Evolutionary conservation across 148 eudicot species (phyloP), one percentile per base, ranked within the genome.

Genomic region (Polygonum maritimum): DNA sequence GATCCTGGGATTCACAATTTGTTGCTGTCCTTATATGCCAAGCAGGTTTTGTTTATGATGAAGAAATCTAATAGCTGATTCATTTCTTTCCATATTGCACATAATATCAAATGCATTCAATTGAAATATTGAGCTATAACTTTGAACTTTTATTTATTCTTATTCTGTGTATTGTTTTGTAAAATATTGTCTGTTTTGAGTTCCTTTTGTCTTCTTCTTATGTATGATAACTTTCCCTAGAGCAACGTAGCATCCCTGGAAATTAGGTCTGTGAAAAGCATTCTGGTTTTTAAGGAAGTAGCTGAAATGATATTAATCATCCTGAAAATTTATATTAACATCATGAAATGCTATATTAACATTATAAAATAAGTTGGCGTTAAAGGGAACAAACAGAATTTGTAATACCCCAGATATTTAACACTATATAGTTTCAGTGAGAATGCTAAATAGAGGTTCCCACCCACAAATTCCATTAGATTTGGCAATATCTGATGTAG

Each of bases 1-100:
- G 99, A 95, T 89, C 94, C 97, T 78, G 94, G 99, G 72, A 86
- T 91, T 86, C 99, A 95, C 85, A 95, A 95, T 87, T 80, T 95
- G 83, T 87, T 95, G 82, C 91, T 95, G 72, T 90, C 96, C 69
- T 83, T 95, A 87, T 95, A 95, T 76, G 91, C 99, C 10, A 95
- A 89, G 84, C 94, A 95, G 99, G 99, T 95, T 75, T 39, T 41
- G 71, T 78, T 70, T 67, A 67, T 31, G 69, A 63, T 67, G 39
- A 63, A 31, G 4, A 13, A 33, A 63, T 63, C 69, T 33, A 33
- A 33, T 62, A 15, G 38, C 26, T 12, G 58, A 12, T 14, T 36
- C 40, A 33, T 16, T 38, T 52, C 31, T 26, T 36, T 74, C 19
- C 18, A 65, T 65, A 36, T 67, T 38, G 19, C 14, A 36, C 44